Base-by-base conservation (phyloP, 441 rosid species). In the Gossypium trilobum region DNA sequence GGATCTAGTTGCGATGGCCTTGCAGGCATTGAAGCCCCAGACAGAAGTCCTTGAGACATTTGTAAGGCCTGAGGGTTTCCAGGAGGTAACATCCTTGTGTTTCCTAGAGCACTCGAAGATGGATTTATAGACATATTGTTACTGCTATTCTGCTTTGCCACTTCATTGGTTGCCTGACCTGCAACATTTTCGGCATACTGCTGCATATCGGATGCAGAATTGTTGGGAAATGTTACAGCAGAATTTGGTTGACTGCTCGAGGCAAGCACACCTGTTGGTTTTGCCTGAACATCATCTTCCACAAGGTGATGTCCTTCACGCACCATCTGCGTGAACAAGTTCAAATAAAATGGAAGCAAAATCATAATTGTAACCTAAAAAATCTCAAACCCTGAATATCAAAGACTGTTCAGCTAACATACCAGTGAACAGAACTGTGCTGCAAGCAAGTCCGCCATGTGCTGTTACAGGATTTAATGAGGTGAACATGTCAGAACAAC, bases 391-490 rank as follows among this genome's bases (percentile, higher is more conserved):
- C 67, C 64, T 3, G 7, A 31, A 33, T 5, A 52, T 71, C 60
- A 7, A 52, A 13, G 64, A 19, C 29, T 22, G 27, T 22, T 22
- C 44, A 36, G 4, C 27, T 78, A 70, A 80, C 87, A 5, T 90
- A 95, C 99, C 99, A 90, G 87, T 65, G 87, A 74, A 70, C 78
- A 78, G 73, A 85, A 87, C 79, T 95, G 87, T 48, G 74, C 78
- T 1, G 95, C 97, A 75, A 95, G 97, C 82, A 95, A 82, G 87
- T 95, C 98, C 1, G 97, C 98, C 25, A 78, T 64, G 80, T 90
- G 87, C 98, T 95, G 97, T 73, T 25, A 71, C 75, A 83, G 44
- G 71, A 78, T 63, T 72, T 42, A 58, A 74, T 71, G 77, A 81
- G 75, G 82, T 66, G 58, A 33, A 67, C 60, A 76, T 48, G 74